phyloP scores from a whole-genome alignment of 306 rosid species.

The Citrullus colocynthis region DNA sequence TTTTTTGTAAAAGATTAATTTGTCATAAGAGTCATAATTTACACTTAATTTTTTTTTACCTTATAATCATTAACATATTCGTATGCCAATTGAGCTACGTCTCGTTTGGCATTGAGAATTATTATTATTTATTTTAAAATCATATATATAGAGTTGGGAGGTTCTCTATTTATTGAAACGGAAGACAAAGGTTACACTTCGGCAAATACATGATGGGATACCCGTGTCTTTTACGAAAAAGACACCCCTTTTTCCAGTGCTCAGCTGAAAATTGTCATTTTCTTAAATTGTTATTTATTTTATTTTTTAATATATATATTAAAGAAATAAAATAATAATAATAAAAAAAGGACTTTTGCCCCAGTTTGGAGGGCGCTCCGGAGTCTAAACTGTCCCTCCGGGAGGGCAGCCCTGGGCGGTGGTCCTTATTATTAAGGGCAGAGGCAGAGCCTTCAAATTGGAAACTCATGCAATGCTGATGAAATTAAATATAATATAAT shows the following conservation, averaged over 20 bases:
- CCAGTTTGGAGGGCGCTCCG: conserved; percentile 6
- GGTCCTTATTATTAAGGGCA: conserved; percentile 4
- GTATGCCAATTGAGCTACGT: no score
- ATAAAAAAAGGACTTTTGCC: not conserved
- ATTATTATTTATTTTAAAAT: no score
- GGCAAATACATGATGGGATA: not conserved
- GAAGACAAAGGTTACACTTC: not conserved
- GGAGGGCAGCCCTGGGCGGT: not conserved
- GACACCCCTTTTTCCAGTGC: not conserved
- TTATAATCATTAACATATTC: no score
- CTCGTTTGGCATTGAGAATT: no score
- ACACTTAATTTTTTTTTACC: no score
- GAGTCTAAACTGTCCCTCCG: not conserved
- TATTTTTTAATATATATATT: not conserved
- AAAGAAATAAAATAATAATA: not conserved
- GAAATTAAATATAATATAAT: not conserved
- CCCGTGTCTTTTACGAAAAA: conserved; percentile 1
- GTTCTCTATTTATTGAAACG: not conserved
- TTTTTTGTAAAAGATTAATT: no score
- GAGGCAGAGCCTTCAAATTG: not conserved
- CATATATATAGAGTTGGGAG: not conserved
- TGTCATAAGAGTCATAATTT: no score
- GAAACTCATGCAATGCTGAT: not conserved
- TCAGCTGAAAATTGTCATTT: not conserved
- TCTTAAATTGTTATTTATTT: not conserved